A percentile compares a stretch with the other conserved stretches of the same genome.
Conservation (phyloP, 139 green algal species). For the Chlamydomonas sp. region DNA sequence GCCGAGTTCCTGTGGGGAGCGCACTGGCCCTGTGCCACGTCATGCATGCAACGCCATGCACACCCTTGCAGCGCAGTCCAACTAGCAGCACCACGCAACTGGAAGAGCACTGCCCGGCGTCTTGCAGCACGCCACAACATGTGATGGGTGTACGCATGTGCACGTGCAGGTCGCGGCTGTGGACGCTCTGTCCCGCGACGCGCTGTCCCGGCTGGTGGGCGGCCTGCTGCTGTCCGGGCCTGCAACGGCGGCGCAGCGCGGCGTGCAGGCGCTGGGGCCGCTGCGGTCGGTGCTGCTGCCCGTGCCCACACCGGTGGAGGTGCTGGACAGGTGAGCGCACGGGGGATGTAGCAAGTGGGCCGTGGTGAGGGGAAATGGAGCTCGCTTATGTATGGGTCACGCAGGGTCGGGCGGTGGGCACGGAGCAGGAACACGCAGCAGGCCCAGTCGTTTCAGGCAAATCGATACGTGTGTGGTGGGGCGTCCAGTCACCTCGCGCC, state of each 20-base stretch:
- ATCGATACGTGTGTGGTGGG: no score
- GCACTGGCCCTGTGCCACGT: no score
- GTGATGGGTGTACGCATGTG: no score
- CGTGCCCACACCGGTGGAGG: constrained; percentile 49
- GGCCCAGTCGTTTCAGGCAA: no score
- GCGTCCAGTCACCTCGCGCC: no score
- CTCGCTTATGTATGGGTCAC: neutral
- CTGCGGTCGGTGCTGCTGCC: constrained; percentile 61
- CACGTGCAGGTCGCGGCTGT: constrained; percentile 53
- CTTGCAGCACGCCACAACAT: no score
- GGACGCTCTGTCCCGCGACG: constrained; percentile 67
- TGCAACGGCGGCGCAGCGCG: neutral
- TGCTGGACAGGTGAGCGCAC: constrained; percentile 24
- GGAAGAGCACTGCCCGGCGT: no score
- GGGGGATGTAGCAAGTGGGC: neutral
- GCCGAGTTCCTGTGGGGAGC: no score
- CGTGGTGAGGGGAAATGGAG: neutral
- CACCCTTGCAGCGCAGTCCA: no score
- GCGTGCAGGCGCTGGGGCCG: constrained; percentile 56
- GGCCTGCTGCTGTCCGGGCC: constrained; percentile 12
- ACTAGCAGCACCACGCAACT: no score
- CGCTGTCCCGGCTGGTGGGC: constrained; percentile 41
- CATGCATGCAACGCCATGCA: no score
- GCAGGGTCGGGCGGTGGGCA: neutral
- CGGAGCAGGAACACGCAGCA: neutral